Conservation (phyloP, 1,284 basidiomycete genomes). For the Cutaneotrichosporon curvatum region DNA sequence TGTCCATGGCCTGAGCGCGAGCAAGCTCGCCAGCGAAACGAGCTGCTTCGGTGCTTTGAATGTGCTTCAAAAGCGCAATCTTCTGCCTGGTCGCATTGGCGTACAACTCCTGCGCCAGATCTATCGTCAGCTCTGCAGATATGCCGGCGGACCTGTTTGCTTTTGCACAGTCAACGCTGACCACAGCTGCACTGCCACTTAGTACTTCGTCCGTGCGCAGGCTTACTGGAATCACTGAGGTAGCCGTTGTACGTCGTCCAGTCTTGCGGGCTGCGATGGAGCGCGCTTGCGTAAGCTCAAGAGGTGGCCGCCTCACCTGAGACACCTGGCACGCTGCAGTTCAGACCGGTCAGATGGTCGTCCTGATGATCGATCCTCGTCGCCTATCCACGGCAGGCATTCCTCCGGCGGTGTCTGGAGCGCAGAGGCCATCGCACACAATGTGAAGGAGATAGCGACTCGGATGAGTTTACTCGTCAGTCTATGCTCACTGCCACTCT, state of each 20-base stretch:
- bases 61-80: conserved; percentile 21
- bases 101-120: conserved; percentile 25
- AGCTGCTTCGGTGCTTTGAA: conserved; percentile 14
- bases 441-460: conserved; percentile 44
- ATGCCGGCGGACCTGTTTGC: conserved; percentile 21
- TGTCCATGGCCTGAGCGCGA: not conserved
- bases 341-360: not conserved
- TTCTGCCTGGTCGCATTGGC: conserved; percentile 31
- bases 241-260: conserved; percentile 44
- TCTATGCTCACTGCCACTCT: not conserved
- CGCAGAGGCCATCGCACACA: conserved; percentile 41
- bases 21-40: not conserved
- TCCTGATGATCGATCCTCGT: not conserved
- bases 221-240: conserved; percentile 40
- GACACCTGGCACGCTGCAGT: conserved; percentile 12
- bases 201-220: too few species aligned
- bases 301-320: conserved; percentile 19
- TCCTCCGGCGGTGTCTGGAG: conserved; percentile 31
- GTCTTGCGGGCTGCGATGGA: conserved; percentile 45
- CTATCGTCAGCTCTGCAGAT: conserved; percentile 12
- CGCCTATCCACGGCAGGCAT: conserved; percentile 28
- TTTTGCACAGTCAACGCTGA: conserved; percentile 25
- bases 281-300: conserved; percentile 23
- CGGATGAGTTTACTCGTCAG: not conserved
- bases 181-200: conserved; percentile 39